These are phyloP conservation scores for Rhododendron molle DNA, from an alignment of 148 eudicot species.

Conservation along the genomic window DNA sequence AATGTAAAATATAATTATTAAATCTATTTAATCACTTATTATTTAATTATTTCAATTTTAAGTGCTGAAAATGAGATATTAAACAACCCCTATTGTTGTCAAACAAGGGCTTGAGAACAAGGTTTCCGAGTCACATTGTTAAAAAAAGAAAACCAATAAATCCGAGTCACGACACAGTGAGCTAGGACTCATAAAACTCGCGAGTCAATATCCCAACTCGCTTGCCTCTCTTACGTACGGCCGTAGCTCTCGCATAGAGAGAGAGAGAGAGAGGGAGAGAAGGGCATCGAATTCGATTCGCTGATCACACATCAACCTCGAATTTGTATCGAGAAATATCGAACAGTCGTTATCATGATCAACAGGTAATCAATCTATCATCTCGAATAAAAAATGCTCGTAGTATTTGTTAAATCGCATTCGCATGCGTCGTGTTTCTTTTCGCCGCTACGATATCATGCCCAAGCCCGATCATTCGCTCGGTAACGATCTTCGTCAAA, in stretches of 20 bases:
- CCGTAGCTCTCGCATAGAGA: background rate
- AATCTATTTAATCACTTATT: too few relatives aligned
- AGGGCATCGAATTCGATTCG: conserved; percentile 19
- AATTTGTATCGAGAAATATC: background rate
- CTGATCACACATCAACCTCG: background rate
- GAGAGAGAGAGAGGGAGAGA: background rate
- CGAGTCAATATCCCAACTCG: too few relatives aligned
- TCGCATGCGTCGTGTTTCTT: conserved; percentile 10
- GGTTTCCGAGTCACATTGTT: too few relatives aligned
- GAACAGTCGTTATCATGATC: conserved; percentile 5
- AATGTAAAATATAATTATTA: too few relatives aligned
- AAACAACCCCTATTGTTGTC: too few relatives aligned
- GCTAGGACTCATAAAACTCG: too few relatives aligned
- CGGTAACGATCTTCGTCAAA: conserved; percentile 30
- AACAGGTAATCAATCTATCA: conserved; percentile 14
- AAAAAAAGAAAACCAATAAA: too few relatives aligned
- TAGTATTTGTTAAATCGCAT: background rate
- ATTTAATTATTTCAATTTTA: too few relatives aligned
- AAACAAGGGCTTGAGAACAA: too few relatives aligned
- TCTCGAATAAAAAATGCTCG: background rate
- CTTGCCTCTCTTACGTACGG: background rate
- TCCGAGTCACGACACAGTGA: too few relatives aligned
- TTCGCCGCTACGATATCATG: background rate
- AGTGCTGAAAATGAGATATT: too few relatives aligned
- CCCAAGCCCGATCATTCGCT: conserved; percentile 24